Base-by-base conservation (phyloP, 2,329 filamentous ascomycete genomes). In the Cytospora leucostoma region DNA sequence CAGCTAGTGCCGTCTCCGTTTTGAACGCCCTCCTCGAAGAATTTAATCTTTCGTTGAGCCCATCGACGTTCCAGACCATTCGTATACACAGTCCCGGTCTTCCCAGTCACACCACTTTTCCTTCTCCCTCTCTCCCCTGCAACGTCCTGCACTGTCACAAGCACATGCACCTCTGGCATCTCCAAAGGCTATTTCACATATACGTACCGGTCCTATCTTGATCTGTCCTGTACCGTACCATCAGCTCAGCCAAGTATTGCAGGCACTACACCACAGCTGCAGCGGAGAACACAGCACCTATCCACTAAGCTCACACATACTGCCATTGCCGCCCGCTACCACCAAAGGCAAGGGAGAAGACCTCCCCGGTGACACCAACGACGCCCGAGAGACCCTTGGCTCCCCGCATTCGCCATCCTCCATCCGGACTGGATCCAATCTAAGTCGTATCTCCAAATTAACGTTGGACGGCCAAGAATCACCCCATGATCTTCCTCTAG, bases 371-470 rank as follows among this genome's bases (percentile, higher is more conserved):
- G 56, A 37, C 35, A 65, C 58, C n/a, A 17, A 44, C 38, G 13
- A 15, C 38, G 13, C 38, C 12, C 38, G 17, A 44, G 6, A 44
- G 12, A 44, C 17, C 63, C 63, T 50, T 40, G 63, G 44, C 64
- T 57, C 61, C 64, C 64, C 64, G 61, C 56, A 56, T 61, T 53
- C 61, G 40, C 61, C 61, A 56, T 49, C 44, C 64, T 63, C 56
- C 19, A 63, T 63, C 17, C 37, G 57, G 61, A 57, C 64, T 56
- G 49, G 61, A 40, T 60, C 64, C 56, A 49, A 35, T 63, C 50
- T 34, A 44, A 52, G 51, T 54, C 47, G 38, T 38, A 50, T 44
- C 35, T 51, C 60, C 61, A 57, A 37, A 33, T 56, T 56, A 44
- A 35, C 44, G 3, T 47, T 47, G 44, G 21, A 63, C 35, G 34